A percentile compares a stretch with the other conserved stretches of the same genome.
Evolutionary conservation across 495 filamentous ascomycete species (phyloP).

Genomic region (Aspergillus baeticus): DNA sequence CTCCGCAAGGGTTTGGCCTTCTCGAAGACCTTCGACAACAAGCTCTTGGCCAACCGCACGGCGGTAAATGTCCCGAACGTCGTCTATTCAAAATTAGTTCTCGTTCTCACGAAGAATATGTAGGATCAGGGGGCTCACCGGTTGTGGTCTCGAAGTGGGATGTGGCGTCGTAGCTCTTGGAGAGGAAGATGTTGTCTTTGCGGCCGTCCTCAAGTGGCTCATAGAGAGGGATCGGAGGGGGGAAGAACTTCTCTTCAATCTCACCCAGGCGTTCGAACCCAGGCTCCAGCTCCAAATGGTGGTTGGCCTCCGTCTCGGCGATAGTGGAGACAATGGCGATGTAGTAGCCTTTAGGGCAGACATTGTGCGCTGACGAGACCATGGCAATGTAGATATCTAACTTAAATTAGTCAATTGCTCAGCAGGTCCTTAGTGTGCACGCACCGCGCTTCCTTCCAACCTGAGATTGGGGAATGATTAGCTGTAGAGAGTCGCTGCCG

Average conservation of each 20-base stretch:
- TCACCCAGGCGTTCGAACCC: constrained; percentile 90
- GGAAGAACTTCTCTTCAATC: constrained; percentile 98
- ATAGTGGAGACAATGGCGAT: constrained; percentile 98
- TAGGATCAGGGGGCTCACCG: constrained; percentile 36
- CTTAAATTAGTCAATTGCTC: constrained; percentile 7
- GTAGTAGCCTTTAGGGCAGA: constrained; percentile 98
- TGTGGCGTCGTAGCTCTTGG: constrained; percentile 96
- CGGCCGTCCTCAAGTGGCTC: constrained; percentile 85
- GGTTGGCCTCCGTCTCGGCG: constrained; percentile 86
- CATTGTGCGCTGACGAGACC: constrained; percentile 94
- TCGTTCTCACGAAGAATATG: background rate
- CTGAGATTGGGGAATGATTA: constrained; percentile 98
- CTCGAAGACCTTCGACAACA: constrained; percentile 58
- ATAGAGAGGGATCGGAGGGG: constrained; percentile 85
- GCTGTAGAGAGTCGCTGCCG: constrained; percentile 85
- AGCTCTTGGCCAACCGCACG: constrained; percentile 87
- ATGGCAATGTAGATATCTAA: constrained; percentile 97
- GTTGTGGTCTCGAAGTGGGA: constrained; percentile 96
- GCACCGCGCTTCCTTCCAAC: constrained; percentile 90
- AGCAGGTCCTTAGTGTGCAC: constrained; percentile 16
- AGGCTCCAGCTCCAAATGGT: constrained; percentile 90
- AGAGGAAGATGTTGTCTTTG: constrained; percentile 93
- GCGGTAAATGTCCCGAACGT: constrained; percentile 90
- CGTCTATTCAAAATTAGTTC: constrained; percentile 51
- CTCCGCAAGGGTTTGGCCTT: constrained; percentile 50